Evolutionary conservation across 2,329 filamentous ascomycete genomes (phyloP), one percentile per base, ranked within the genome.

Genomic region (Xylaria sp.): DNA sequence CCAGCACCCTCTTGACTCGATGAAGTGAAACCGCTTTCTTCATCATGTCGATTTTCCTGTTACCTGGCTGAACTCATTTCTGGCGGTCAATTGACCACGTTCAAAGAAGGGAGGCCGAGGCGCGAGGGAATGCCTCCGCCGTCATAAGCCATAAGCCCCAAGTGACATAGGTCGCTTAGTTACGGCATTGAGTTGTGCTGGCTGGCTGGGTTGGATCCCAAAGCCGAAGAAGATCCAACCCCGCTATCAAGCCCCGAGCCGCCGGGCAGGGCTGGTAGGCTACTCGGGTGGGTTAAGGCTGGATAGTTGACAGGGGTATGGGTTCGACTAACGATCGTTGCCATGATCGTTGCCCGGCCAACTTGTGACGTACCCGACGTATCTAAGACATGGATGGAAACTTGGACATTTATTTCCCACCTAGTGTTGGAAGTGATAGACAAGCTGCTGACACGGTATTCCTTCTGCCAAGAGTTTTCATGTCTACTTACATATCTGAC

Each of bases 271-370:
- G n/a, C n/a, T n/a, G n/a, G n/a, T n/a, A n/a, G n/a, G n/a, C 47
- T 42, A 49, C 24, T 18, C 21, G 21, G 8, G 8, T 24, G 38
- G 39, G 44, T 26, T 13, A 19, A 50, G 17, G 19, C 20, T 20
- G 18, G 6, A 34, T 17, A 44, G 18, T 21, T 49, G 24, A 19
- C 54, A 47, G 38, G 54, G 54, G 50, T 57, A 18, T 43, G 46
- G 47, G 55, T 51, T 57, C 50, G 51, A 48, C 51, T n/a, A n/a
- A n/a, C n/a, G n/a, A n/a, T n/a, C 52, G 20, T 24, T 16, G 68
- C 70, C 68, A 62, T 68, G 72, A 74, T 72, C 63, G 74, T 78
- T 77, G 73, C 69, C 69, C 59, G 46, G 74, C 60, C 74, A 74
- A 77, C 75, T 13, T 13, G 16, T 11, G 6, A 34, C 29, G 11